Evolutionary conservation across 768 basidiomycete genomes (phyloP), one percentile per base, ranked within the genome.

Genomic region (Tephrocybe sp.): DNA sequence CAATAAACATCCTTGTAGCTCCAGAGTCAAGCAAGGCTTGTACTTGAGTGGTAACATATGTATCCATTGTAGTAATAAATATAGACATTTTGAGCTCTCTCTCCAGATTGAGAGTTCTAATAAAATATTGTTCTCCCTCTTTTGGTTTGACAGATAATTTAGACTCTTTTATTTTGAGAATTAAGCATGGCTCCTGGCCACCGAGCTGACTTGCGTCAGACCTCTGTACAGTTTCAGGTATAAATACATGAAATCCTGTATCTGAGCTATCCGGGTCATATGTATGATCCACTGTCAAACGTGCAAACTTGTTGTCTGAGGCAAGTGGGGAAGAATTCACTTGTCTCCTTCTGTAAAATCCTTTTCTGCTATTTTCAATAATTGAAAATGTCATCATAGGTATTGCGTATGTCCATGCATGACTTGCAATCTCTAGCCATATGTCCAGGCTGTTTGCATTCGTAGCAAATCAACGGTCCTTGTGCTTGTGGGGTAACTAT

Each of bases 1-100:
- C 36, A 34, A 42, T 50, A 32, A 48, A 58, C 17, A 39, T 9
- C 12, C 38, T 16, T 6, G 38, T 39, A 7, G n/a, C n/a, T n/a
- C n/a, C n/a, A n/a, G n/a, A n/a, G n/a, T n/a, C n/a, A n/a, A n/a
- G n/a, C n/a, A n/a, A n/a, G n/a, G n/a, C n/a, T n/a, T n/a, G n/a
- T n/a, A n/a, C n/a, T n/a, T n/a, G n/a, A n/a, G n/a, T n/a, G n/a
- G n/a, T n/a, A n/a, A n/a, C n/a, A n/a, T n/a, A n/a, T n/a, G n/a
- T n/a, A n/a, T n/a, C n/a, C n/a, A n/a, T n/a, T n/a, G n/a, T n/a
- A n/a, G n/a, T n/a, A n/a, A n/a, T n/a, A n/a, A n/a, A n/a, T n/a
- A n/a, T n/a, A n/a, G n/a, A n/a, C n/a, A n/a, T n/a, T n/a, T n/a
- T n/a, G n/a, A n/a, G n/a, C n/a, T n/a, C n/a, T n/a, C n/a, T n/a